Evolutionary conservation across 2,329 filamentous ascomycete genomes (phyloP), one percentile per base, ranked within the genome.

Genomic region (Colletotrichum salicis): DNA sequence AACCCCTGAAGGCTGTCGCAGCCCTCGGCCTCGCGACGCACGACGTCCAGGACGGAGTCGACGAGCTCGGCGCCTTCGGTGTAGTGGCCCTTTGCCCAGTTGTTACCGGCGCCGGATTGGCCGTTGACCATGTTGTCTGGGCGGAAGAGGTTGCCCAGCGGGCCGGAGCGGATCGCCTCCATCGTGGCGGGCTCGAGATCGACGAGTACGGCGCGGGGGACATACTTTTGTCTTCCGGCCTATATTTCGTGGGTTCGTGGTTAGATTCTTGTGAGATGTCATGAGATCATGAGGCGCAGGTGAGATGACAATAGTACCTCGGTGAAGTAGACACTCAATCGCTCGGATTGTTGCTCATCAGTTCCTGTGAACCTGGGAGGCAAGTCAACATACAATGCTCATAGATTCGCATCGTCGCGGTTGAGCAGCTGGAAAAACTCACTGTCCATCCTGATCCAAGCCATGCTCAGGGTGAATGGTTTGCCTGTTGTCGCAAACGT

Each of bases 21-120:
- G 84, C 93, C 94, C 88, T 99, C 96, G 78, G 96, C 96, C 90
- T 99, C 96, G 81, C 96, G 96, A 83, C 96, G 96, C 82, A 99
- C 96, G 77, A 98, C 96, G 84, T 98, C 96, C 78, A 98, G 91
- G 78, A 99, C 96, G 82, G 97, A 90, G 89, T 99, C 96, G 78
- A 99, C 96, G 75, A 98, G 91, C 89, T 99, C 96, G 79, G 96
- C 96, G 91, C 96, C 96, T 89, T 99, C 96, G 77, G 96, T 99
- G 91, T 99, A 99, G 85, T 99, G 96, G 87, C 96, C 96, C 92
- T 98, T 99, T 86, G 96, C 96, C 96, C 96, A 99, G 92, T 98
- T 98, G 94, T 99, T 99, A 86, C 96, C 96, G 84, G 96, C 96
- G 90, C 96, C 96, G 79, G 96, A 98, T 88, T 98, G 96, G 79